Conservation (phyloP, 169 alveolate genomes). For the Eimeria maxima region DNA sequence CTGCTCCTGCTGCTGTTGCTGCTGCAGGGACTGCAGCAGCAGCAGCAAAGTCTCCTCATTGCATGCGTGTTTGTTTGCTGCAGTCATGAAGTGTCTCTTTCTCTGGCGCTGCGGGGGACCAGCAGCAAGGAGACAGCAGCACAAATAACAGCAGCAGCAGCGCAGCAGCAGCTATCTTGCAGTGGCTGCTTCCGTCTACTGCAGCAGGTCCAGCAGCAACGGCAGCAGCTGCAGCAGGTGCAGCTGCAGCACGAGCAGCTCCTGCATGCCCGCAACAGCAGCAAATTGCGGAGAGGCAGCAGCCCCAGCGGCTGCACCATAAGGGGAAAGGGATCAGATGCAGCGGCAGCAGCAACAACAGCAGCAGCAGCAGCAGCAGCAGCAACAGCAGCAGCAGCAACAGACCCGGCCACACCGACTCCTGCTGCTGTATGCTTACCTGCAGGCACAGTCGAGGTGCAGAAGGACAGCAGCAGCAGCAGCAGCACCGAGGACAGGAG, state of each 20-base stretch:
- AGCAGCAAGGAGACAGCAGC: conserved; percentile 58
- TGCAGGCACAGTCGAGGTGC: not conserved
- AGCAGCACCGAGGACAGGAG: too few species aligned
- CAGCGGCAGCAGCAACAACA: conserved; percentile 21
- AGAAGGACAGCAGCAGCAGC: not conserved
- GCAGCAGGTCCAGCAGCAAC: conserved; percentile 42
- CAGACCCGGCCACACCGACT: not conserved
- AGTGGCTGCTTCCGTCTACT: not conserved
- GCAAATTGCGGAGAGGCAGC: not conserved
- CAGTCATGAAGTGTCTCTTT: conserved; percentile 48
- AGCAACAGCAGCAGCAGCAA: conserved; percentile 19
- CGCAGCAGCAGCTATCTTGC: conserved; percentile 14
- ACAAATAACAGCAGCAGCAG: not conserved
- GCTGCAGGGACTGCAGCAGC: too few species aligned
- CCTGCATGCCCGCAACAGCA: not conserved
- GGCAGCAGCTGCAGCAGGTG: conserved; percentile 28
- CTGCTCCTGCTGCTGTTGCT: too few species aligned
- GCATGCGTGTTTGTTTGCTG: not conserved
- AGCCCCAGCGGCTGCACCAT: not conserved
- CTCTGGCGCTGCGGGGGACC: conserved; percentile 4
- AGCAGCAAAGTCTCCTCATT: not conserved
- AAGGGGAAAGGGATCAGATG: too few species aligned
- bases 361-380: not conserved
- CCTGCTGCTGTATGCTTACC: not conserved
- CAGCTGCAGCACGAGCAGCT: not conserved